Evolutionary conservation across 306 rosid species (phyloP).

Genomic region (Inga oerstediana): DNA sequence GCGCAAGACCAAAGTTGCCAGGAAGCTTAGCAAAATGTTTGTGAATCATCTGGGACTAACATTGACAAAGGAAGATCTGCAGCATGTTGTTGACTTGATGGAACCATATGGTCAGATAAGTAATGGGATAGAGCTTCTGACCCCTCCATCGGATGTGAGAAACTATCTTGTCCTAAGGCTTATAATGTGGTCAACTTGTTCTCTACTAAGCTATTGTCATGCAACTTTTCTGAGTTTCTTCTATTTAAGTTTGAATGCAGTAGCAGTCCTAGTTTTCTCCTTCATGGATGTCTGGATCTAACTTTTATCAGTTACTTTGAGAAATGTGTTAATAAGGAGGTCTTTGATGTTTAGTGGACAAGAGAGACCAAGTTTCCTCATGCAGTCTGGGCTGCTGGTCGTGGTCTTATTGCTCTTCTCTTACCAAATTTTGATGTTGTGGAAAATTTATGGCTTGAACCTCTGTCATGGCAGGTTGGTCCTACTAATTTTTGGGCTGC

Average conservation of each 20-base stretch:
- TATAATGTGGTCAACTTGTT: slow-evolving; percentile 24
- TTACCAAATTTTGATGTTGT: slow-evolving; percentile 89
- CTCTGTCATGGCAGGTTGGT: slow-evolving; percentile 95
- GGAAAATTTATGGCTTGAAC: slow-evolving; percentile 95
- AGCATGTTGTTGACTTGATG: slow-evolving; percentile 88
- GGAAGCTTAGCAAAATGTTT: slow-evolving; percentile 57
- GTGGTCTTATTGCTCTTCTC: slow-evolving; percentile 80
- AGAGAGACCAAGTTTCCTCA: slow-evolving; percentile 88
- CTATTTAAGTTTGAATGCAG: slow-evolving; percentile 26
- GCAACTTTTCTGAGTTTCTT: slow-evolving; percentile 28
- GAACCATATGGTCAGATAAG: slow-evolving; percentile 98
- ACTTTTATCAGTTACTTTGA: slow-evolving; percentile 34
- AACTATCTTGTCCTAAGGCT: slow-evolving; percentile 32
- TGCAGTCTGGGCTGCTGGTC: slow-evolving; percentile 99
- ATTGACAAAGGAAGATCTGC: slow-evolving; percentile 79
- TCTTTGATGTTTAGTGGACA: slow-evolving; percentile 75
- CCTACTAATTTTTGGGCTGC: slow-evolving; percentile 27
- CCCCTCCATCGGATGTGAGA: slow-evolving; percentile 88
- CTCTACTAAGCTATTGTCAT: slow-evolving; percentile 24
- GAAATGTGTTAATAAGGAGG: slow-evolving; percentile 15
- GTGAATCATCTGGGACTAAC: slow-evolving; percentile 90
- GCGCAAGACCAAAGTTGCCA: slow-evolving; percentile 60
- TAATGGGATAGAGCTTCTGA: slow-evolving; percentile 93
- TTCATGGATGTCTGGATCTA: slow-evolving; percentile 17
- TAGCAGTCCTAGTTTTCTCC: slow-evolving; percentile 12